phyloP scores from a whole-genome alignment of 768 basidiomycete genomes.

The Kwoniella sp. region DNA sequence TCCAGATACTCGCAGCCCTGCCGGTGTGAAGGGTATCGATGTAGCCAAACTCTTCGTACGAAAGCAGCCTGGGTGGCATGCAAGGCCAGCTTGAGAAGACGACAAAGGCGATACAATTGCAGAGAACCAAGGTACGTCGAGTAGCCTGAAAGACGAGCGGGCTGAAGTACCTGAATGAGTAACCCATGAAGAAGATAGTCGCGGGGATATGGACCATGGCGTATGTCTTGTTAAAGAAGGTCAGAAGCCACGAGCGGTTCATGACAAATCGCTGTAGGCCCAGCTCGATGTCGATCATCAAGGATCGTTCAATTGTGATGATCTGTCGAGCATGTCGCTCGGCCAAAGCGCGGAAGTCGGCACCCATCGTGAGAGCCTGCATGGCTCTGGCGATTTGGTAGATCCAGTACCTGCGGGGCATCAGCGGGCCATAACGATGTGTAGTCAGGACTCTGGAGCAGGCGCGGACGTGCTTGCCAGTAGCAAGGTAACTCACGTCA shows the following conservation, averaged over 20 bases:
- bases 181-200: slow-evolving; percentile 41
- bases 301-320: slow-evolving; percentile 20
- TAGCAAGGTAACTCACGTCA: slow-evolving; percentile 29
- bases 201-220: slow-evolving; percentile 45
- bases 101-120: slow-evolving; percentile 39
- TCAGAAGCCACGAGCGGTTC: slow-evolving; percentile 18
- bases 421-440: background rate
- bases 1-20: slow-evolving; percentile 32
- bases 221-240: slow-evolving; percentile 41
- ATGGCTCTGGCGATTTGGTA: slow-evolving; percentile 39
- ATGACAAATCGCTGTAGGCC: slow-evolving; percentile 30
- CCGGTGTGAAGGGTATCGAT: slow-evolving; percentile 38
- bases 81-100: slow-evolving; percentile 43
- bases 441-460: background rate
- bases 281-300: slow-evolving; percentile 36
- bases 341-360: slow-evolving; percentile 23
- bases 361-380: slow-evolving; percentile 41
- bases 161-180: slow-evolving; percentile 30
- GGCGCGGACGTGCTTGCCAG: background rate
- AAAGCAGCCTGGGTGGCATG: slow-evolving; percentile 40
- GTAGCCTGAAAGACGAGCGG: slow-evolving; percentile 33
- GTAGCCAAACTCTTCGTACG: slow-evolving; percentile 33
- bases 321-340: slow-evolving; percentile 33
- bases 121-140: slow-evolving; percentile 36
- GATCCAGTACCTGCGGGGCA: slow-evolving; percentile 30